Base-by-base conservation (phyloP, 176 grass and related monocot genomes). In the Oropetium thomaeum region DNA sequence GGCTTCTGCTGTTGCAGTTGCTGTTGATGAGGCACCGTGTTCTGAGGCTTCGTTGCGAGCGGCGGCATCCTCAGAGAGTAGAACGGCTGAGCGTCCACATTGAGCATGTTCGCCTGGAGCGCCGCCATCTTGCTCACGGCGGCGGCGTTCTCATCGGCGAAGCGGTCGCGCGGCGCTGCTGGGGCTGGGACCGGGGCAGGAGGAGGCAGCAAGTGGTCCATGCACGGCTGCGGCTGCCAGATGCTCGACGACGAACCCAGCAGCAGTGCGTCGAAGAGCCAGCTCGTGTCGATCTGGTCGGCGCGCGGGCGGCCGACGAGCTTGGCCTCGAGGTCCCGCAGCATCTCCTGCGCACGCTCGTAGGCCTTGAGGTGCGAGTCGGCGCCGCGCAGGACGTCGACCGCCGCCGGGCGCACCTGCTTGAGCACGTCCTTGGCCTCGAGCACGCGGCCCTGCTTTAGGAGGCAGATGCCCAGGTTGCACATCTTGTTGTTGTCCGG, bases 401-500 rank as follows among this genome's bases (percentile, higher is more conserved):
- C 73, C 28, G 71, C 84, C 13, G 89, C 89, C 0, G 89, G 86
- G 30, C 84, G 72, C 44, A 99, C 96, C 79, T 95, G 91, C 87
- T 90, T 99, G 79, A 99, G 84, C 26, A 92, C 88, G 37, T 99
- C 91, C 77, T 99, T 99, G 31, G 96, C 96, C 82, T 95, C 96
- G 13, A 81, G 78, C 57, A 99, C 88, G 41, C 87, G 71, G 20
- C 91, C 89, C 69, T 92, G 96, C 80, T 99, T 90, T 89, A 99
- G 88, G 57, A 99, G 76, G 71, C 96, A 99, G 67, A 99, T 95
- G 6, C 96, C 96, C 33, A 99, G 79, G 62, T 99, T 99, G 91
- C 96, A 99, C 96, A 92, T 92, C 85, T 99, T 99, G 84, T 99
- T 99, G 91, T 95, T 95, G 65, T 99, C 96, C 23, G 84, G 40